Percentiles rank a stretch among this genome's conserved stretches.
Evolutionary conservation across 805 yeast genomes (phyloP).

Genomic region (Ogataea polymorpha): DNA sequence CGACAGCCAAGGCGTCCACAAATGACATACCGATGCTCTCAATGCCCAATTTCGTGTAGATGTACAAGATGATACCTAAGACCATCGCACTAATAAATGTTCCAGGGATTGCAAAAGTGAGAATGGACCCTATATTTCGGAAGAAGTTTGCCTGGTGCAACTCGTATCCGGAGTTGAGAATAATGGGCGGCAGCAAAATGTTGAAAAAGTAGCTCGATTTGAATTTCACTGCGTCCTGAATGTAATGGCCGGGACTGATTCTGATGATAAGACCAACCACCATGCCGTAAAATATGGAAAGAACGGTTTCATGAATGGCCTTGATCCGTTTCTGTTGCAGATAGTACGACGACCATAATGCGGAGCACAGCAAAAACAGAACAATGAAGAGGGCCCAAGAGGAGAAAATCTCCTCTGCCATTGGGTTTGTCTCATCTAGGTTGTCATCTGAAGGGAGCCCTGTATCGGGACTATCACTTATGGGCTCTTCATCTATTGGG

Average conservation of each 20-base stretch:
- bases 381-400: slow-evolving; percentile 96
- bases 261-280: slow-evolving; percentile 88
- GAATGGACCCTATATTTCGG: slow-evolving; percentile 82
- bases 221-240: slow-evolving; percentile 95
- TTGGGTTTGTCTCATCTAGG: slow-evolving; percentile 69
- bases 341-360: slow-evolving; percentile 93
- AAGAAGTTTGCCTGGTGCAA: slow-evolving; percentile 94
- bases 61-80: slow-evolving; percentile 77
- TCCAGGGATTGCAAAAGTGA: slow-evolving; percentile 95
- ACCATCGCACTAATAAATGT: slow-evolving; percentile 91
- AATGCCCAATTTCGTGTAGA: slow-evolving; percentile 89
- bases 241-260: slow-evolving; percentile 92
- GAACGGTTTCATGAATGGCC: slow-evolving; percentile 96
- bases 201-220: slow-evolving; percentile 93
- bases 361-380: slow-evolving; percentile 73
- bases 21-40: slow-evolving; percentile 87
- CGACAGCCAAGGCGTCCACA: slow-evolving; percentile 96
- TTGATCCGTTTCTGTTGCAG: slow-evolving; percentile 87
- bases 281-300: slow-evolving; percentile 96
- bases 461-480: slow-evolving; percentile 36
- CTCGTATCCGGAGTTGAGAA: slow-evolving; percentile 94
- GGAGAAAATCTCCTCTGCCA: slow-evolving; percentile 90
- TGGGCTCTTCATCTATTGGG: slow-evolving; percentile 36
- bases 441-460: slow-evolving; percentile 50
- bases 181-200: slow-evolving; percentile 91